These are phyloP conservation scores for Mycena sp. DNA, from an alignment of 1,284 basidiomycete species.

Conservation along the genomic window DNA sequence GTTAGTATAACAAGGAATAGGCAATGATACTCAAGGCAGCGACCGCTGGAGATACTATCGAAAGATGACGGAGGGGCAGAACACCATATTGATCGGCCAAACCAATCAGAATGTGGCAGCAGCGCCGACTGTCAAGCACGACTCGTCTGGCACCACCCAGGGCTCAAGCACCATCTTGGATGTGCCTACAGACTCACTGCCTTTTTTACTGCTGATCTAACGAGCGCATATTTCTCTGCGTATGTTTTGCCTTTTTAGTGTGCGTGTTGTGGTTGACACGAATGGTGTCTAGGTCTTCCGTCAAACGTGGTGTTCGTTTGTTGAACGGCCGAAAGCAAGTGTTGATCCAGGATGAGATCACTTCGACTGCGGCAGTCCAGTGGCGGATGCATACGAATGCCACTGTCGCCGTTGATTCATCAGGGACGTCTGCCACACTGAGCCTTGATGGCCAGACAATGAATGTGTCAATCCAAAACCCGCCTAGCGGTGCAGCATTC, in stretches of 20 bases:
- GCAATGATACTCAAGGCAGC: conserved; percentile 59
- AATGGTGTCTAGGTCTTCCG: conserved; percentile 54
- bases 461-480: conserved; percentile 66
- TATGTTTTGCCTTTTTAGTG: conserved; percentile 49
- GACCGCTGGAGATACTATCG: conserved; percentile 93
- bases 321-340: conserved; percentile 91
- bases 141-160: conserved; percentile 74
- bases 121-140: conserved; percentile 68
- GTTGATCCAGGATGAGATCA: conserved; percentile 89
- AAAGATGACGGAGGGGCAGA: conserved; percentile 97
- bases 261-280: conserved; percentile 1
- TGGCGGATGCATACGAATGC: conserved; percentile 98
- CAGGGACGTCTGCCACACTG: conserved; percentile 71
- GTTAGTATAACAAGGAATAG: not conserved
- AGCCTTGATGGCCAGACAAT: conserved; percentile 69
- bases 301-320: conserved; percentile 88
- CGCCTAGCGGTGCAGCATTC: conserved; percentile 67
- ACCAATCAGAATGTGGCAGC: conserved; percentile 86
- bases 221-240: conserved; percentile 82
- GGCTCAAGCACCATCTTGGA: conserved; percentile 79
- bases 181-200: conserved; percentile 80
- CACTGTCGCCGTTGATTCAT: conserved; percentile 53
- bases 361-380: conserved; percentile 67
- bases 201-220: conserved; percentile 85
- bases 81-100: conserved; percentile 85